Evolutionary conservation across 2,329 filamentous ascomycete genomes (phyloP).

Genomic region (Diaporthe citrichinensis): DNA sequence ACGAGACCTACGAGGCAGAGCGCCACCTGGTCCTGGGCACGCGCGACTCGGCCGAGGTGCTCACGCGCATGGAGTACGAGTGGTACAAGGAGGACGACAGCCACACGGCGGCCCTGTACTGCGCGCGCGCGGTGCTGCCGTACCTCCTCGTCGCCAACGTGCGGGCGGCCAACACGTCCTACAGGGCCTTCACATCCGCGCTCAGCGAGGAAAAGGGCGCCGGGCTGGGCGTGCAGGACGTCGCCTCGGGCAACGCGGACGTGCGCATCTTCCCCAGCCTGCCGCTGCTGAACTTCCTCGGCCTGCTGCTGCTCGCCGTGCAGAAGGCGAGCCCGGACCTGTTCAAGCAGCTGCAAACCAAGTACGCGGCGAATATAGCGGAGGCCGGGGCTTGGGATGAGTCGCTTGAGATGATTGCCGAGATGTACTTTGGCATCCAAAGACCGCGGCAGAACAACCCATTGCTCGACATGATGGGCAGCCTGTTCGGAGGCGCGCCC

Average conservation of each 20-base stretch:
- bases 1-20: conserved; percentile 94
- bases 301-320: conserved; percentile 84
- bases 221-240: conserved; percentile 81
- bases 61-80: conserved; percentile 87
- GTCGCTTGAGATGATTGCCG: conserved; percentile 86
- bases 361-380: conserved; percentile 84
- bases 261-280: conserved; percentile 88
- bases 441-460: conserved; percentile 92
- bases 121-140: conserved; percentile 87
- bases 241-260: conserved; percentile 81
- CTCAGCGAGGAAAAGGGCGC: conserved; percentile 68
- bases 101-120: conserved; percentile 89
- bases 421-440: conserved; percentile 96
- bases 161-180: conserved; percentile 86
- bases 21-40: conserved; percentile 90
- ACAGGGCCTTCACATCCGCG: conserved; percentile 80
- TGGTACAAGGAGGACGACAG: conserved; percentile 94
- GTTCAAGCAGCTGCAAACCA: conserved; percentile 84
- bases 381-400: conserved; percentile 86
- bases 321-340: conserved; percentile 84
- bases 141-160: conserved; percentile 94
- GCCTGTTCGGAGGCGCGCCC: conserved; percentile 84
- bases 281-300: conserved; percentile 95
- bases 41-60: conserved; percentile 84
- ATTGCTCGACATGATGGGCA: conserved; percentile 98